phyloP scores from a whole-genome alignment of 2,329 filamentous ascomycete species.

The Apiospora kogelbergensis region DNA sequence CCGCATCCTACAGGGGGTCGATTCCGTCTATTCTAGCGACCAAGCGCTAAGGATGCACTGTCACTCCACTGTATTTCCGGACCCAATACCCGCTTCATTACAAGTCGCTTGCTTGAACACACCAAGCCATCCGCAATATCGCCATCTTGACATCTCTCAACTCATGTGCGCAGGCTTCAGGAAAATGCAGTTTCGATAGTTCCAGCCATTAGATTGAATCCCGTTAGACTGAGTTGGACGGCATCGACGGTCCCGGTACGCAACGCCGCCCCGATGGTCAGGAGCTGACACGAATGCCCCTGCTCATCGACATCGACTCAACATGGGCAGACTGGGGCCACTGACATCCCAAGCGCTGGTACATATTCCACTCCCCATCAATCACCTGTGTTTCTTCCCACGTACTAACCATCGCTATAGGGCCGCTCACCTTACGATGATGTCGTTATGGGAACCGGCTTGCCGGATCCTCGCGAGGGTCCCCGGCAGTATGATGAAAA shows the following conservation, averaged over 20 bases:
- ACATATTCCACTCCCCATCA: constrained; percentile 12
- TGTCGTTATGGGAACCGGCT: constrained; percentile 50
- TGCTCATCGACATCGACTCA: constrained; percentile 17
- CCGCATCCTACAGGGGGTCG: background rate
- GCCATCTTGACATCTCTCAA: background rate
- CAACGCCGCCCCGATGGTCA: background rate
- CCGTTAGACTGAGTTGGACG: background rate
- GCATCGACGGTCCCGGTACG: background rate
- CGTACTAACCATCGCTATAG: constrained; percentile 31
- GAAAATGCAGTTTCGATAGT: background rate
- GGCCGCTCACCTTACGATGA: constrained; percentile 62
- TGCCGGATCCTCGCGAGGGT: constrained; percentile 39
- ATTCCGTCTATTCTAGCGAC: background rate
- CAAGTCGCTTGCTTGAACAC: background rate
- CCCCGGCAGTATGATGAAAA: constrained; percentile 54
- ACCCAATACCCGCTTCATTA: background rate
- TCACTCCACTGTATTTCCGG: background rate
- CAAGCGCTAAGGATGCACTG: background rate
- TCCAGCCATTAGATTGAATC: background rate
- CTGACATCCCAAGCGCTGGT: constrained; percentile 58
- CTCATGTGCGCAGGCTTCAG: background rate
- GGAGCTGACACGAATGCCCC: background rate
- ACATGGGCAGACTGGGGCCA: constrained; percentile 56
- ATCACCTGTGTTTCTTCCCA: background rate
- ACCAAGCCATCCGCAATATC: background rate